Percentiles rank a stretch among this genome's conserved stretches.
phyloP scores from a whole-genome alignment of 106 monocot genomes.

The Allium sativum region DNA sequence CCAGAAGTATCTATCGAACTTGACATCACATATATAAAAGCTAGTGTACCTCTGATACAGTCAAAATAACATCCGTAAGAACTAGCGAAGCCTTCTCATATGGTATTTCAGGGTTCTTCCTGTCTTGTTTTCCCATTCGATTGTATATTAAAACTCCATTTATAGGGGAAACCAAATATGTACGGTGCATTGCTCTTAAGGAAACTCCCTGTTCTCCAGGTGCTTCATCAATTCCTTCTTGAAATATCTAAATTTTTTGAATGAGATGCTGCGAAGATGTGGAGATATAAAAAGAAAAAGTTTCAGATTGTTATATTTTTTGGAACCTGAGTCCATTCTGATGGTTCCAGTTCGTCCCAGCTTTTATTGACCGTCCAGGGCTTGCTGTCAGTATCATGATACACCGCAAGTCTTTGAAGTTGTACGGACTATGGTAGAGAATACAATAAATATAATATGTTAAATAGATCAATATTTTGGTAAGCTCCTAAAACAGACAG shows the following conservation, averaged over 20 bases:
- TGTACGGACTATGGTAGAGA: conserved; percentile 58
- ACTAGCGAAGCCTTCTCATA: conserved; percentile 82
- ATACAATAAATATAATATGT: background rate
- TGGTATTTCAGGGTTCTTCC: conserved; percentile 49
- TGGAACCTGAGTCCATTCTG: conserved; percentile 84
- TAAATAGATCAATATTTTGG: background rate
- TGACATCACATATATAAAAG: conserved; percentile 1
- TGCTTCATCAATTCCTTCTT: conserved; percentile 67
- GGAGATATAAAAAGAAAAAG: background rate
- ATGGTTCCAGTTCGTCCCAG: conserved; percentile 79
- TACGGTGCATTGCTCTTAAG: conserved; percentile 40
- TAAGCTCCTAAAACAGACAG: background rate
- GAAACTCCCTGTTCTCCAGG: conserved; percentile 17
- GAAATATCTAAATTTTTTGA: conserved; percentile 51
- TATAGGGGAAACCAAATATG: conserved; percentile 87
- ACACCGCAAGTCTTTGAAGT: conserved; percentile 72
- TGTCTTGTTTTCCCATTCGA: conserved; percentile 84
- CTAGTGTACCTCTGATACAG: conserved; percentile 64
- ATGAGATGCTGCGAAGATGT: background rate
- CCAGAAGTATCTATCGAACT: background rate
- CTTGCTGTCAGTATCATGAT: conserved; percentile 78
- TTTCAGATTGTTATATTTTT: background rate
- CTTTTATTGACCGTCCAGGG: conserved; percentile 69
- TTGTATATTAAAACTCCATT: conserved; percentile 92
- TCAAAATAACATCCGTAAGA: conserved; percentile 71